Evolutionary conservation across 306 rosid species (phyloP).

Genomic region (Dryas alaskensis): DNA sequence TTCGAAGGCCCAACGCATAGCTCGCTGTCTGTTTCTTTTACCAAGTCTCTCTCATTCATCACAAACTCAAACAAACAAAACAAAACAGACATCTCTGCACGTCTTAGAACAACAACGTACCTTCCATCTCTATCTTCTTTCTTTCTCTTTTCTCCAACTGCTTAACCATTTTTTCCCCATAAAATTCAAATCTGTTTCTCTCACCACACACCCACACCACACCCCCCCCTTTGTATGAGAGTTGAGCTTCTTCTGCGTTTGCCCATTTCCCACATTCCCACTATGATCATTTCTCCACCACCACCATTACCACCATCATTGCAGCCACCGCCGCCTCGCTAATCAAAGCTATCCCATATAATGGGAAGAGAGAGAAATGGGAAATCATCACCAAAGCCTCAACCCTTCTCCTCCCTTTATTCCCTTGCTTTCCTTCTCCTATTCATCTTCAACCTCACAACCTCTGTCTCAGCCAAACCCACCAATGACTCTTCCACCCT

Average conservation of each 20-base stretch:
- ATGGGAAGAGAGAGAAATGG: conserved; percentile 38
- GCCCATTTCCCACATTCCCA: background rate
- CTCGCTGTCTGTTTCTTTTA: conserved; percentile 35
- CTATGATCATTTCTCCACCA: conserved; percentile 1
- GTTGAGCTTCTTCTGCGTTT: background rate
- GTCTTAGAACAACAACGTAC: conserved; percentile 31
- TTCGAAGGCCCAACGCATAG: conserved; percentile 42
- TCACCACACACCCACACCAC: background rate
- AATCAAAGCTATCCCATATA: background rate
- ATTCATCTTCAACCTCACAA: conserved; percentile 10
- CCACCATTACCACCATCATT: conserved; percentile 1
- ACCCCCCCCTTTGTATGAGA: background rate
- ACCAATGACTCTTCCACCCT: background rate
- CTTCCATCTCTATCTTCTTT: background rate
- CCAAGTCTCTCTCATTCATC: conserved; percentile 34
- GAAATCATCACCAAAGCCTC: conserved; percentile 18
- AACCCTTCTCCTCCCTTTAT: conserved; percentile 24
- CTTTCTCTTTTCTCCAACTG: conserved; percentile 25
- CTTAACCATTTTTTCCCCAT: conserved; percentile 14
- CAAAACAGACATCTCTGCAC: conserved; percentile 32
- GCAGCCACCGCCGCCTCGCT: background rate
- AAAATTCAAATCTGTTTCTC: background rate
- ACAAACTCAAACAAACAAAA: conserved; percentile 21
- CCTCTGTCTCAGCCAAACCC: conserved; percentile 14
- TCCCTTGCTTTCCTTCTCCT: conserved; percentile 10